These are phyloP conservation scores for Fraxinus quadrangulata DNA, from an alignment of 257 asterid species.

Conservation along the genomic window DNA sequence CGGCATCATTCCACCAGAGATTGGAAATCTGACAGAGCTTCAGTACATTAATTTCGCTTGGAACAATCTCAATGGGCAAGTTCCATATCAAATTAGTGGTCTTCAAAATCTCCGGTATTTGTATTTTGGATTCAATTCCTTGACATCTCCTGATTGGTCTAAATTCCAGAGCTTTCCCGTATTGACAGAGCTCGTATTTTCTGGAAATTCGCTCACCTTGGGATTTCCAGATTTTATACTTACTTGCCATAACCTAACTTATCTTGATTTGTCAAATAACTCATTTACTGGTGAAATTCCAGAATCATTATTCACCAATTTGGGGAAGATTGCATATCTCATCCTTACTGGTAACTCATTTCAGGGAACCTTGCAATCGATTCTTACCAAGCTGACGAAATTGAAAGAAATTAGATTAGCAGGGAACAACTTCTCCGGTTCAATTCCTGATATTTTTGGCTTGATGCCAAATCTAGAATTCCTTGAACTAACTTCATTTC, in stretches of 20 bases:
- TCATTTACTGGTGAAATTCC: slow-evolving; percentile 59
- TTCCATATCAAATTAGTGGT: slow-evolving; percentile 61
- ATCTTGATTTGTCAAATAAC: slow-evolving; percentile 61
- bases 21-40: slow-evolving; percentile 54
- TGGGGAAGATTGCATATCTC: slow-evolving; percentile 53
- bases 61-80: slow-evolving; percentile 51
- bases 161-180: slow-evolving; percentile 46
- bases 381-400: slow-evolving; percentile 42
- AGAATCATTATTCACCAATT: slow-evolving; percentile 46
- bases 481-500: not conserved
- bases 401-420: slow-evolving; percentile 46
- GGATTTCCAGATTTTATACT: slow-evolving; percentile 62
- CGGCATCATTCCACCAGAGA: slow-evolving; percentile 56
- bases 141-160: slow-evolving; percentile 67
- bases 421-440: slow-evolving; percentile 47
- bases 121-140: slow-evolving; percentile 63
- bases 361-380: slow-evolving; percentile 48
- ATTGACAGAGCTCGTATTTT: slow-evolving; percentile 45
- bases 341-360: slow-evolving; percentile 29
- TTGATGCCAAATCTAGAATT: not conserved
- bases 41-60: slow-evolving; percentile 42
- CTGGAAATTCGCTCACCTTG: slow-evolving; percentile 40
- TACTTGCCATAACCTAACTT: slow-evolving; percentile 53
- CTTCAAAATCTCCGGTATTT: slow-evolving; percentile 51
- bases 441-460: slow-evolving; percentile 43